Evolutionary conservation across 2,329 filamentous ascomycete species (phyloP), one percentile per base, ranked within the genome.

Genomic region (Xylaria hypoxylon): DNA sequence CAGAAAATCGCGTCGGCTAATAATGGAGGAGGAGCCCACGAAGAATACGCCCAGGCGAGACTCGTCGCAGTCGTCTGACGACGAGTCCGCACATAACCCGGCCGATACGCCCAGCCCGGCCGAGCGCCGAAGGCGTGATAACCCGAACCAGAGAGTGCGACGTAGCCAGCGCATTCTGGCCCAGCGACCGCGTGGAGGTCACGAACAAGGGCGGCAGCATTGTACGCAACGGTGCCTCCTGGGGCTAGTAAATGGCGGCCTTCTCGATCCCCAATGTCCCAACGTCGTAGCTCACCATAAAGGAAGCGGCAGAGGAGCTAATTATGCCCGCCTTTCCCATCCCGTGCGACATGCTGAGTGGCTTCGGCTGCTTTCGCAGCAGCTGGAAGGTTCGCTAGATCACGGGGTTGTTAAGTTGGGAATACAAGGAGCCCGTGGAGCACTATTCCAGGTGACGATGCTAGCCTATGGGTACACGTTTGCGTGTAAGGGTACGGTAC

Each of bases 391-490:
- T 3, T 74, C 73, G 11, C 55, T 79, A 1, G 79, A 79, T 40
- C 61, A 75, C 33, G 76, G 79, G 2, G 75, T 79, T 26, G 61
- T 65, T 1, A 69, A 57, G 10, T 62, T 82, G 0, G 65, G 71
- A 8, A 22, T 72, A n/a, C 63, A 72, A 31, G 78, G 81, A 5
- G 69, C 79, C 0, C 75, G 78, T 8, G 77, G 80, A 17, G 79
- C 77, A 4, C 70, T 83, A 5, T 84, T 85, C 68, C 73, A 77
- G 60, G 71, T 84, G 3, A 80, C 77, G 8, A 74, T 84, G 44
- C 69, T 79, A 26, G 72, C 65, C 2, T 78, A 83, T 67, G 77
- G 80, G 65, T 84, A 84, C 72, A 82, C 77, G 1, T 79, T 84
- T 51, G 73, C 80, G 31, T 73, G 77, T 56, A 85, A 85, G 70